A percentile compares a stretch with the other conserved stretches of the same genome.
Evolutionary conservation across 441 rosid species (phyloP).

Genomic region (Metrosideros polymorpha): DNA sequence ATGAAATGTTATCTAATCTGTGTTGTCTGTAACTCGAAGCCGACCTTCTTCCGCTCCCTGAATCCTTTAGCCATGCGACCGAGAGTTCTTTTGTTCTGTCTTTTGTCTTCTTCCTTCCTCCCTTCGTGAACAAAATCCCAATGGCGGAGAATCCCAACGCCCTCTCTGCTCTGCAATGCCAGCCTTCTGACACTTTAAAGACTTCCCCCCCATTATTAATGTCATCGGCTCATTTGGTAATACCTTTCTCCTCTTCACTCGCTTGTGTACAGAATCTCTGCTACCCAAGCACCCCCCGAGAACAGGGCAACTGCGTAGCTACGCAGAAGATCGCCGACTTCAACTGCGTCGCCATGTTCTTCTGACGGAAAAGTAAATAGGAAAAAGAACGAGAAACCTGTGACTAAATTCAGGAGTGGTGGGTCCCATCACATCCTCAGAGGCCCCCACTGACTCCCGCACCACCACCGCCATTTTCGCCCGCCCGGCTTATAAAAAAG

Average conservation of each 20-base stretch:
- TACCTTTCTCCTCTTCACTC: neutral
- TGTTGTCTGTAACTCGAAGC: neutral
- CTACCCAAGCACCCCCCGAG: neutral
- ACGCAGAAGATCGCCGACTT: neutral
- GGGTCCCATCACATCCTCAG: neutral
- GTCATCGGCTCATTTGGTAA: fast-evolving
- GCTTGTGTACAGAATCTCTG: neutral
- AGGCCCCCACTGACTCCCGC: neutral
- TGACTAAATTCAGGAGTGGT: neutral
- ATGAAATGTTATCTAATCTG: too few relatives aligned
- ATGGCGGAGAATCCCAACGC: neutral
- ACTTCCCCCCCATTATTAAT: neutral
- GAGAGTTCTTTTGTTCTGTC: neutral
- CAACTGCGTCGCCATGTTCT: fast-evolving
- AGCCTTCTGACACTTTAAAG: neutral
- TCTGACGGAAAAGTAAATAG: neutral
- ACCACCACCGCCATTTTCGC: neutral
- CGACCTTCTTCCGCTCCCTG: neutral
- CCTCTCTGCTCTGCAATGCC: neutral
- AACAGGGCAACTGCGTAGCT: neutral
- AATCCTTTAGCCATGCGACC: neutral
- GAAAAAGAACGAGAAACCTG: neutral
- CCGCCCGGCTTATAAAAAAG: neutral
- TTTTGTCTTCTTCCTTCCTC: neutral
- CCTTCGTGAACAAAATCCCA: neutral